Base-by-base conservation (phyloP, 495 filamentous ascomycete genomes). In the Platismatia glauca region DNA sequence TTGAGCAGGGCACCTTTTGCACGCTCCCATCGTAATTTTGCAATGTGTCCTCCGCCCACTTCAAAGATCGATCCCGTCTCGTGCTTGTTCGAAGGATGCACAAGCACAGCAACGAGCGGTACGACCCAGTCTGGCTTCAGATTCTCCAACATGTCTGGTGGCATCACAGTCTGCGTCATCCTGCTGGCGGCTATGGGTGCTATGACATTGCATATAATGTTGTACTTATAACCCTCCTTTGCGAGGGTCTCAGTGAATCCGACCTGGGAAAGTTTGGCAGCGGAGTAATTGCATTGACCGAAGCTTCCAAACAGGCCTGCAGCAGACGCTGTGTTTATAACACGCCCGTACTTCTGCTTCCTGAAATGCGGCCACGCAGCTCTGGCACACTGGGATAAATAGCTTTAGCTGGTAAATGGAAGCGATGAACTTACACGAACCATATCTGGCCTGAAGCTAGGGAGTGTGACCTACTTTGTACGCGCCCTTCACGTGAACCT, bases 81-180 rank as follows among this genome's bases (percentile, higher is more conserved):
- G 53, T 75, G 78, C 4, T 82, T 86, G 78, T 96, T 96, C 69
- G 86, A 91, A 66, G 89, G 86, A 82, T 97, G 94, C 15, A 87
- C 87, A 50, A 98, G 81, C 58, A 89, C 83, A 53, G 94, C 95
- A 27, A 98, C 94, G 41, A 97, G 81, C 22, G 94, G 94, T 55
- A 97, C 90, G 62, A 98, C 85, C 91, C 91, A 97, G 60, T 96
- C 91, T 52, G 94, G 94, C 82, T 90, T 92, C 62, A 98, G 82
- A 71, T 85, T 86, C 61, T 89, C 85, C 57, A 98, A 80, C 27
- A 97, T 81, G 68, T 98, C 95, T 3, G 89, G 91, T 55, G 94
- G 95, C 95, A 98, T 97, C 59, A 98, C 81, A 48, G 94, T 98
- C 72, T 94, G 85, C 43, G 94, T 98, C 95, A 98, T 96, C 72